Base-by-base conservation (phyloP, 1,284 basidiomycete genomes). In the Melampsora abietis-canadensis region DNA sequence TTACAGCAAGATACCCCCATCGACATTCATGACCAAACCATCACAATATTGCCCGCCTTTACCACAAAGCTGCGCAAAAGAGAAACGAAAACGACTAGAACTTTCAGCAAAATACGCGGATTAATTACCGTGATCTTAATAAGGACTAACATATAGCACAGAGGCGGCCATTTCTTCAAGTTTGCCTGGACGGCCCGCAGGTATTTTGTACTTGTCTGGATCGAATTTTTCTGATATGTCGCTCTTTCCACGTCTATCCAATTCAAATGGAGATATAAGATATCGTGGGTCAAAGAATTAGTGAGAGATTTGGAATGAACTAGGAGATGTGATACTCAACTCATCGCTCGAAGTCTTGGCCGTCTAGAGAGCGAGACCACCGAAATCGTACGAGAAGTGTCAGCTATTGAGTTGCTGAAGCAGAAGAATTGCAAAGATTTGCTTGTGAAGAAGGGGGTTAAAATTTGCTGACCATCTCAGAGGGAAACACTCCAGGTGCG, bases 161-260 rank as follows among this genome's bases (percentile, higher is more conserved):
- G 57, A 65, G 34, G 64, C 65, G 10, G 79, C 79, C 80, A 80
- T 80, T 44, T 80, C 79, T 68, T 79, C 79, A 34, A 79, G 76
- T 21, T 75, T 61, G 8, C 79, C 80, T 3, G 79, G 79, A 15
- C 79, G 59, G 21, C 77, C 77, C 2, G 77, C 79, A 48, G 79
- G 79, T 62, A 79, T 66, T 48, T 61, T 66, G 46, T 74, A 66
- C 48, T 66, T 66, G 15, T 63, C 57, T 27, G 63, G 57, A 66
- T 66, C 72, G 61, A 74, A 74, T 15, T 40, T 59, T 30, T 74
- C 31, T 24, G 72, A 66, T 44, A 74, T 74, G 30, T 74, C 72
- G 27, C 57, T 74, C 60, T 74, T 74, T 17, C 72, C 72, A 14
- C 63, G 72, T 2, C 72, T 74, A n/a, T 54, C 15, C n/a, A 54